Evolutionary conservation across 2,329 filamentous ascomycete species (phyloP), one percentile per base, ranked within the genome.

Genomic region (Penicillium sumatraense): DNA sequence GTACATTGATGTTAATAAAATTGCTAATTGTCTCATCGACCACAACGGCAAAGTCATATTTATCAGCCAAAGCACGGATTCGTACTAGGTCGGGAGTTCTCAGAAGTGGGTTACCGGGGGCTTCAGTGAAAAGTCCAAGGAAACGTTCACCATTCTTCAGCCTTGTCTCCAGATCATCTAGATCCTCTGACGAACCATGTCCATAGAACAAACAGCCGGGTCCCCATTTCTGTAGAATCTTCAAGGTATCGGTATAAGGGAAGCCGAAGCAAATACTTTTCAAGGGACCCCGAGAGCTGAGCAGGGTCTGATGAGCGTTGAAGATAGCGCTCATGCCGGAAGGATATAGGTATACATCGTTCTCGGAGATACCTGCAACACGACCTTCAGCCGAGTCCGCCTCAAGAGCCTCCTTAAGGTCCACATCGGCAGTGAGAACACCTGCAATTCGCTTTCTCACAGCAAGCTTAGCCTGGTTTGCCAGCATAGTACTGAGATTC

Each of bases 11-110:
- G 71, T 99, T 99, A 69, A 96, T 87, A 71, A 97, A 96, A 53
- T 95, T 99, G 64, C 93, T 93, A 57, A 99, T 91, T 0, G 95
- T 98, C 75, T 99, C 95, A 74, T 99, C 95, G 2, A 99, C 85
- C 2, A 98, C 90, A 11, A 98, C 87, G 20, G 87, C 89, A 71
- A 99, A 98, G 68, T 90, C 89, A 74, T 92, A 96, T 60, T 85
- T 81, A 69, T 96, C 87, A 1, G 93, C 93, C 23, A 99, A 78
- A 14, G 75, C 72, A 33, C 90, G 87, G 56, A 99, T 93, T n/a
- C 93, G 87, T 57, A 79, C 78, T 18, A 99, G 83, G 73, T 99
- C 88, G 0, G 93, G 93, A 21, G 91, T 91, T 50, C 86, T 88
- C 35, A 99, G 81, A 13, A 98, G 82, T 4, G 95, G 95, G 69